These are phyloP conservation scores for Pleurotus eryngii DNA, from an alignment of 768 basidiomycete species.

Conservation along the genomic window DNA sequence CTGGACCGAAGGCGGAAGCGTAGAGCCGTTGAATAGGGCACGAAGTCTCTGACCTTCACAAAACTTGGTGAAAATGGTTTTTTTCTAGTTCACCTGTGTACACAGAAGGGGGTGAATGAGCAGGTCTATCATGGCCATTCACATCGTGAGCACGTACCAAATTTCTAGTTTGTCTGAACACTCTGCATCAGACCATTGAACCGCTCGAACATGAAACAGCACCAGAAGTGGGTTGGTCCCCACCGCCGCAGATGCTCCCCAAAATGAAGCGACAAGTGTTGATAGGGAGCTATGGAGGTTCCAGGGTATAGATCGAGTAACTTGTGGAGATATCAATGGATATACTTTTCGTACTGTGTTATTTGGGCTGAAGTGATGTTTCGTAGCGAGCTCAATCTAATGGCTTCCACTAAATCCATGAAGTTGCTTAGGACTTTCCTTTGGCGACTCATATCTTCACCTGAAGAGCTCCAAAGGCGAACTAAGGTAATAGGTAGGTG, in stretches of 20 bases:
- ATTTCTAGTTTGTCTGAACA: conserved; percentile 25
- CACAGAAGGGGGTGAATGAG: no score
- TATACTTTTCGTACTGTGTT: conserved; percentile 21
- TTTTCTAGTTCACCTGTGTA: conserved; percentile 24
- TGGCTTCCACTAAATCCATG: conserved; percentile 31
- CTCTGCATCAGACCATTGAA: conserved; percentile 30
- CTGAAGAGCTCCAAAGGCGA: conserved; percentile 29
- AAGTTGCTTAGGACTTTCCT: conserved; percentile 26
- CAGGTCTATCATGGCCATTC: no score
- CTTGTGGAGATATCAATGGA: conserved; percentile 26
- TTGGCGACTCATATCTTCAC: conserved; percentile 3
- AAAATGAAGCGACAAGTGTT: conserved; percentile 39
- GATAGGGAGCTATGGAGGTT: conserved; percentile 26
- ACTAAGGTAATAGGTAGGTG: conserved; percentile 34
- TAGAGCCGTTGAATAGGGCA: conserved; percentile 5
- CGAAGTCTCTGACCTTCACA: conserved; percentile 20
- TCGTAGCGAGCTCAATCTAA: conserved; percentile 24
- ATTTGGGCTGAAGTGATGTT: conserved; percentile 19
- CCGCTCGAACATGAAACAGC: conserved; percentile 11
- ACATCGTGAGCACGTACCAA: conserved; percentile 20
- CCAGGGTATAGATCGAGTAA: conserved; percentile 27
- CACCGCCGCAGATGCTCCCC: conserved; percentile 23
- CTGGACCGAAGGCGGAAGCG: neutral
- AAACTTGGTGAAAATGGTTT: conserved; percentile 22
- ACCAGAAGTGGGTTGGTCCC: conserved; percentile 35